These are phyloP conservation scores for Acer negundo DNA, from an alignment of 345 rosid species.

Conservation along the genomic window DNA sequence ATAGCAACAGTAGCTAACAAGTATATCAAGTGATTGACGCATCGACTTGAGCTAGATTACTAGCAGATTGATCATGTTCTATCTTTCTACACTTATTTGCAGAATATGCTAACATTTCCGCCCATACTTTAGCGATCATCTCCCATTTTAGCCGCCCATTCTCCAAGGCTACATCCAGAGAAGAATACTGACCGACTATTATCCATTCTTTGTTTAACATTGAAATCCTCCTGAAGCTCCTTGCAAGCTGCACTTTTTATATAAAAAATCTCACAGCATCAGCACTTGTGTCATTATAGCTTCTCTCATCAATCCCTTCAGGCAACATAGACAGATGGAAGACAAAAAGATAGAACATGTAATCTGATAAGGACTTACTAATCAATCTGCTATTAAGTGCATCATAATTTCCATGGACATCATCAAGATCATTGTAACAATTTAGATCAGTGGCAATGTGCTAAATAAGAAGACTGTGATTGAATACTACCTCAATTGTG, in stretches of 20 bases:
- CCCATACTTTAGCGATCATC: not conserved
- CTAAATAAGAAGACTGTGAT: conserved; percentile 16
- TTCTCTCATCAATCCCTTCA: not conserved
- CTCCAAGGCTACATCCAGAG: not conserved
- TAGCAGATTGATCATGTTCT: not conserved
- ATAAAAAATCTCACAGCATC: not conserved
- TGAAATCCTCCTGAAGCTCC: no score
- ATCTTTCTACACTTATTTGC: not conserved
- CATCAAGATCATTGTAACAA: no score
- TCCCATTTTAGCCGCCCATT: not conserved
- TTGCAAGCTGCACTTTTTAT: no score
- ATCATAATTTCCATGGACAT: no score
- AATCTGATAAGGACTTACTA: conserved; percentile 6
- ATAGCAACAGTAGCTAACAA: no score
- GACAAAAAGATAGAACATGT: conserved; percentile 18
- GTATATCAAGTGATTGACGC: no score
- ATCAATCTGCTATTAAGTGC: no score
- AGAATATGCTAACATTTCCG: not conserved
- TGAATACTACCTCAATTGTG: not conserved
- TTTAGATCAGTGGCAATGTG: conserved; percentile 8
- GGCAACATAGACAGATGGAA: conserved; percentile 1
- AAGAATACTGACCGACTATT: no score
- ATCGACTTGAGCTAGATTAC: no score
- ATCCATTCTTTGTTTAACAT: no score
- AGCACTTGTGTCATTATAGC: not conserved